phyloP scores from a whole-genome alignment of 2,329 filamentous ascomycete species.

The Teratosphaeria viscida region DNA sequence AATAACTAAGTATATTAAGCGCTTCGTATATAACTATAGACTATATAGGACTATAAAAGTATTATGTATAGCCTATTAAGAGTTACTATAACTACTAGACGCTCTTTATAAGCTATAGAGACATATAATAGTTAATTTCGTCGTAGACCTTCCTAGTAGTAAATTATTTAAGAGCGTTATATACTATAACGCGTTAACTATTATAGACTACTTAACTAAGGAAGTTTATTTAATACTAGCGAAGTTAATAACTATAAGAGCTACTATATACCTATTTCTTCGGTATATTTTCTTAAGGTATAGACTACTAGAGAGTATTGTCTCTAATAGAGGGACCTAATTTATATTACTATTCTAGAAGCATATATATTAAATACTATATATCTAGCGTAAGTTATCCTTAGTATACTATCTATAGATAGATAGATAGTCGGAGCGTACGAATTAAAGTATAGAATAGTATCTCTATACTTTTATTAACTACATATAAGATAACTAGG shows the following conservation, averaged over 20 bases:
- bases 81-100: not conserved
- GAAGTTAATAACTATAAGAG: too few relatives aligned
- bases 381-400: slow-evolving; percentile 14
- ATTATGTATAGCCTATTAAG: not conserved
- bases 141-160: not conserved
- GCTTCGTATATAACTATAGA: not conserved
- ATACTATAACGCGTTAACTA: not conserved
- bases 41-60: not conserved
- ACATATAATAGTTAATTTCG: not conserved
- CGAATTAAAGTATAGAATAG: not conserved
- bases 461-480: slow-evolving; percentile 15
- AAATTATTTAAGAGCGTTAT: not conserved
- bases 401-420: slow-evolving; percentile 20
- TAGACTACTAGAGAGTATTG: too few relatives aligned
- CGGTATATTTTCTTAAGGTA: too few relatives aligned
- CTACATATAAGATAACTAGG: too few relatives aligned
- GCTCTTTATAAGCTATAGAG: not conserved
- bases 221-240: too few relatives aligned
- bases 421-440: slow-evolving; percentile 5
- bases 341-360: too few relatives aligned
- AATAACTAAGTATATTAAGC: not conserved
- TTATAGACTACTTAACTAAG: too few relatives aligned
- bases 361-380: slow-evolving; percentile 6
- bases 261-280: too few relatives aligned
- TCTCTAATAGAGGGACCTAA: slow-evolving; percentile 15